Percentiles rank a stretch among this genome's conserved stretches.
phyloP scores from a whole-genome alignment of 2,329 filamentous ascomycete species.

The Emericellopsis cladophorae region DNA sequence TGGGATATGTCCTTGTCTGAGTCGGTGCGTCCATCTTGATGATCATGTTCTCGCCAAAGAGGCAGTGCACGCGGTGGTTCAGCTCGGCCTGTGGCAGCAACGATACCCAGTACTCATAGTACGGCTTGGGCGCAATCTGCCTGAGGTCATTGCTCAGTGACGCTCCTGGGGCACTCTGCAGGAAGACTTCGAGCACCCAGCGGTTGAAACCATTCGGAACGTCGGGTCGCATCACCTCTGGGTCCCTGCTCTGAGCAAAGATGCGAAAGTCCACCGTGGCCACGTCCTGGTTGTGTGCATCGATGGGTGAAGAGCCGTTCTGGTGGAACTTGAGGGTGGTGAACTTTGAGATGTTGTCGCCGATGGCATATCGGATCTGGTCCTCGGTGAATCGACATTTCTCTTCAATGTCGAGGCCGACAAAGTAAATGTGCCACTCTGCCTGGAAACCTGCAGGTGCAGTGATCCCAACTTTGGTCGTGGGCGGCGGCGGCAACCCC shows the following conservation, averaged over 20 bases:
- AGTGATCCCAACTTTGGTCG: slow-evolving; percentile 24
- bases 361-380: slow-evolving; percentile 16
- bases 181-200: slow-evolving; percentile 24
- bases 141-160: slow-evolving; percentile 23
- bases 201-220: slow-evolving; percentile 13
- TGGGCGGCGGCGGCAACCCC: slow-evolving; percentile 16
- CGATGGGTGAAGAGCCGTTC: slow-evolving; percentile 22
- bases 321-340: slow-evolving; percentile 17
- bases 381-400: slow-evolving; percentile 17
- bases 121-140: slow-evolving; percentile 16
- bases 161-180: slow-evolving; percentile 28
- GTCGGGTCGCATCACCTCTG: not conserved
- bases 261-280: slow-evolving; percentile 34
- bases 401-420: slow-evolving; percentile 26
- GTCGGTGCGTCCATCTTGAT: slow-evolving; percentile 9
- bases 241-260: slow-evolving; percentile 25
- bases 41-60: slow-evolving; percentile 3
- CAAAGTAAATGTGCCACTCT: slow-evolving; percentile 28
- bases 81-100: slow-evolving; percentile 11
- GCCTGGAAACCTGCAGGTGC: slow-evolving; percentile 30
- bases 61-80: slow-evolving; percentile 9
- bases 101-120: slow-evolving; percentile 12
- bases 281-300: slow-evolving; percentile 28
- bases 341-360: slow-evolving; percentile 9
- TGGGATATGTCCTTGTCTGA: slow-evolving; percentile 9